phyloP scores from a whole-genome alignment of 371 early-diverging fungal species.

The Fennellomyces sp. region DNA sequence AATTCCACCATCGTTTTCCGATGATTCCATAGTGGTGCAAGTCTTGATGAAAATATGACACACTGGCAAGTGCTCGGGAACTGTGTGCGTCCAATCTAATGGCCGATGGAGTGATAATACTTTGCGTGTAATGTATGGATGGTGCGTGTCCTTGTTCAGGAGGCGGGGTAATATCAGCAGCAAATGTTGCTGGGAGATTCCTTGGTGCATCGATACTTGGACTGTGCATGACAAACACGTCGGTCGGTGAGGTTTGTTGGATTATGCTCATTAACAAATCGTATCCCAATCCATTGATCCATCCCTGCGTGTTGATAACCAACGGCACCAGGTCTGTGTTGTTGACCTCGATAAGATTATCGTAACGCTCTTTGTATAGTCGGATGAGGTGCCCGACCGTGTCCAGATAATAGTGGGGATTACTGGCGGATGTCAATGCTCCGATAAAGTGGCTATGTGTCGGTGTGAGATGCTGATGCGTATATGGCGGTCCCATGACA shows the following conservation, averaged over 20 bases:
- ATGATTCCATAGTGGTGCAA: slow-evolving; percentile 2
- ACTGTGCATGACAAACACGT: slow-evolving; percentile 48
- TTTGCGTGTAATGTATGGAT: slow-evolving; percentile 21
- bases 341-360: slow-evolving; percentile 4
- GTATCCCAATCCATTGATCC: slow-evolving; percentile 80
- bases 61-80: slow-evolving; percentile 54
- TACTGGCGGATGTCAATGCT: slow-evolving; percentile 58
- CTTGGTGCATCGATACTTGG: neutral
- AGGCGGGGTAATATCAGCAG: neutral
- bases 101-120: neutral
- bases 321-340: slow-evolving; percentile 55
- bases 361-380: slow-evolving; percentile 48
- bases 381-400: slow-evolving; percentile 58
- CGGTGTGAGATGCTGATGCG: slow-evolving; percentile 62
- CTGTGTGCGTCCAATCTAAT: slow-evolving; percentile 58
- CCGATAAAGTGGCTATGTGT: slow-evolving; percentile 71
- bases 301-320: slow-evolving; percentile 85
- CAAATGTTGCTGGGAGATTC: slow-evolving; percentile 42
- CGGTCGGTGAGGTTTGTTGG: slow-evolving; percentile 51
- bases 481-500: slow-evolving; percentile 79
- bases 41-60: slow-evolving; percentile 48
- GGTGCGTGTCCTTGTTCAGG: slow-evolving; percentile 5
- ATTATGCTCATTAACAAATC: slow-evolving; percentile 67
- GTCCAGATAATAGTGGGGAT: slow-evolving; percentile 72
- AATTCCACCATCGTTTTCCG: slow-evolving; percentile 56